Base-by-base conservation (phyloP, 2,329 filamentous ascomycete genomes). In the Colletotrichum acutatum region DNA sequence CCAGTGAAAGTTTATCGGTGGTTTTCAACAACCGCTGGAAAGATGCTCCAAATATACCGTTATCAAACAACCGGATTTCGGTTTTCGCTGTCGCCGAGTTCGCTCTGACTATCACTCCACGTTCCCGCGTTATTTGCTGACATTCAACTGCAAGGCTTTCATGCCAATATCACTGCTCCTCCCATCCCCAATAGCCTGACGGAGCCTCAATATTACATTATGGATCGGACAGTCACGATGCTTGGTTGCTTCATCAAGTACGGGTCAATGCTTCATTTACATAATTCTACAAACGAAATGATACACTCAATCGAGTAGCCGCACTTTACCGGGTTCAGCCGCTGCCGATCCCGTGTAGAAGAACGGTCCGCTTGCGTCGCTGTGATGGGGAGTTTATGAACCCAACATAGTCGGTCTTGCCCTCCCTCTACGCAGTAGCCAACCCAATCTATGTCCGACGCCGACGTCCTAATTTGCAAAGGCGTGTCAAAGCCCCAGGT, bases 261-360 rank as follows among this genome's bases (percentile, higher is more conserved):
- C 42, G 19, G 46, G 42, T 42, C 46, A 59, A 52, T 65, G 60
- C 60, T 65, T 52, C 42, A 49, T 28, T 57, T 70, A 59, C 70
- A 56, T 70, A 70, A 70, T 72, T 67, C 70, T 72, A 72, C 70
- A 72, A 72, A 72, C 56, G 70, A 72, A 52, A 70, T 72, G 59
- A 65, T 70, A 72, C 66, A 70, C n/a, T 64, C 28, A 49, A 54
- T 65, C 16, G 19, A 56, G n/a, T 53, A 42, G 28, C n/a, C 54
- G 24, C 46, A 22, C 12, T 12, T n/a, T 26, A n/a, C 53, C 30
- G 61, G 69, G 65, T 53, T 32, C 30, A 57, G 60, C 42, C 60
- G 66, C 66, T 56, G 30, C 19, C 49, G 16, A 60, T 37, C 53
- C 22, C 26, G 6, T 19, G 12, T 16, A 58, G 24, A 22, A 22